phyloP scores from a whole-genome alignment of 2,329 filamentous ascomycete genomes.

The Pezicula radicicola region DNA sequence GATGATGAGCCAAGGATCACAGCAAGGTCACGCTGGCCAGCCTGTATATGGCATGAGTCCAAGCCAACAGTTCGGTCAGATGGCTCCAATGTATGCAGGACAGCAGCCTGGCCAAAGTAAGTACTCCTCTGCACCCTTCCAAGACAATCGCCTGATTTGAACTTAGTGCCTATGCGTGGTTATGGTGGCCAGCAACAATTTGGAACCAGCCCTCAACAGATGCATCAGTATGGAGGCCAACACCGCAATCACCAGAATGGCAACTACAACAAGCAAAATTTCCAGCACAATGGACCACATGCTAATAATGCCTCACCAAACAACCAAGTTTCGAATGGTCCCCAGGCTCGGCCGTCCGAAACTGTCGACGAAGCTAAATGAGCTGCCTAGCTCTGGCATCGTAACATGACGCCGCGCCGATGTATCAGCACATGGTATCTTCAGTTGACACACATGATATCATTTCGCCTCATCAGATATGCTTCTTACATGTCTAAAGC shows the following conservation, averaged over 20 bases:
- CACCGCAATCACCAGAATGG: conserved; percentile 49
- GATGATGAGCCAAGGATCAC: conserved; percentile 94
- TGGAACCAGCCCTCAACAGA: conserved; percentile 58
- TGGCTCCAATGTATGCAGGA: conserved; percentile 59
- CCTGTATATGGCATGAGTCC: conserved; percentile 70
- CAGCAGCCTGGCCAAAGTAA: conserved; percentile 74
- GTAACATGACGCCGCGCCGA: conserved; percentile 22
- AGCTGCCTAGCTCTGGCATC: conserved; percentile 13
- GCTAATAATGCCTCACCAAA: conserved; percentile 34
- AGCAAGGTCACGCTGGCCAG: conserved; percentile 72
- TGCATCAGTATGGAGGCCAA: conserved; percentile 55
- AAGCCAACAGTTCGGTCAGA: conserved; percentile 48
- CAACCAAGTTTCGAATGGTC: conserved; percentile 31
- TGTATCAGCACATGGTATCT: conserved; percentile 24
- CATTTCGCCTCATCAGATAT: background rate
- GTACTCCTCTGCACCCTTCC: conserved; percentile 35
- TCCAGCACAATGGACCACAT: conserved; percentile 35
- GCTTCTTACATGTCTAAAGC: background rate
- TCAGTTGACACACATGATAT: background rate
- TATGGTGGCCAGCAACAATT: conserved; percentile 62
- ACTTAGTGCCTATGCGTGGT: conserved; percentile 55
- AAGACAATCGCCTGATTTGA: background rate
- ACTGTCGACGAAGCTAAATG: conserved; percentile 46
- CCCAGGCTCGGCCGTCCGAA: conserved; percentile 36
- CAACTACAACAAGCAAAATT: conserved; percentile 47